phyloP scores from a whole-genome alignment of 2,329 filamentous ascomycete species.

The Cladosporium phlei region DNA sequence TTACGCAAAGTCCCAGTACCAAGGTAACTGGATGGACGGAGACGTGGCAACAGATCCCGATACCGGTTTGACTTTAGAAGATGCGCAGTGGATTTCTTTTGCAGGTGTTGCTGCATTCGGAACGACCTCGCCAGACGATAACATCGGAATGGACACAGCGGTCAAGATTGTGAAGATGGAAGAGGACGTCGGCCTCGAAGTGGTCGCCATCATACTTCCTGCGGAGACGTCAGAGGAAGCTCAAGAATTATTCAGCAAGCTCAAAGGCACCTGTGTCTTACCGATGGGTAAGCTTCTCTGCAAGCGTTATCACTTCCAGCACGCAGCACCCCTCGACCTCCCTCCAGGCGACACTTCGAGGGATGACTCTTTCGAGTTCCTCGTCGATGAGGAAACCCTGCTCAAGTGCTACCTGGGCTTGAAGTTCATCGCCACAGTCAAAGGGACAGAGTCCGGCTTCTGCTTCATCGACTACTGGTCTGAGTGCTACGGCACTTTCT shows the following conservation, averaged over 20 bases:
- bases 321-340: conserved; percentile 25
- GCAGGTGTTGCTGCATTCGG: conserved; percentile 5
- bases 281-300: conserved; percentile 52
- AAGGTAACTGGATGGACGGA: conserved; percentile 37
- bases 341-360: conserved; percentile 20
- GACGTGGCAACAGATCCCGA: conserved; percentile 28
- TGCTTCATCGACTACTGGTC: conserved; percentile 36
- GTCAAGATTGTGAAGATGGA: background rate
- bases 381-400: conserved; percentile 62
- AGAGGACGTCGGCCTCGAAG: conserved; percentile 52
- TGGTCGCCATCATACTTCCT: conserved; percentile 50
- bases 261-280: conserved; percentile 39
- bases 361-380: conserved; percentile 51
- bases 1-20: conserved; percentile 36
- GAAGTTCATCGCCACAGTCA: conserved; percentile 39
- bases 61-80: background rate
- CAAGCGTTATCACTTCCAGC: conserved; percentile 45
- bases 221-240: conserved; percentile 32
- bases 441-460: conserved; percentile 27
- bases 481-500: conserved; percentile 41
- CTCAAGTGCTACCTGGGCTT: conserved; percentile 56
- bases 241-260: conserved; percentile 44
- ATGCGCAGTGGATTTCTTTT: background rate
- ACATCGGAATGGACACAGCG: too few species aligned
- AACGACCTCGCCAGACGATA: background rate